phyloP scores from a whole-genome alignment of 352 stramenopile species.

The Phytophthora macrochlamydospora region DNA sequence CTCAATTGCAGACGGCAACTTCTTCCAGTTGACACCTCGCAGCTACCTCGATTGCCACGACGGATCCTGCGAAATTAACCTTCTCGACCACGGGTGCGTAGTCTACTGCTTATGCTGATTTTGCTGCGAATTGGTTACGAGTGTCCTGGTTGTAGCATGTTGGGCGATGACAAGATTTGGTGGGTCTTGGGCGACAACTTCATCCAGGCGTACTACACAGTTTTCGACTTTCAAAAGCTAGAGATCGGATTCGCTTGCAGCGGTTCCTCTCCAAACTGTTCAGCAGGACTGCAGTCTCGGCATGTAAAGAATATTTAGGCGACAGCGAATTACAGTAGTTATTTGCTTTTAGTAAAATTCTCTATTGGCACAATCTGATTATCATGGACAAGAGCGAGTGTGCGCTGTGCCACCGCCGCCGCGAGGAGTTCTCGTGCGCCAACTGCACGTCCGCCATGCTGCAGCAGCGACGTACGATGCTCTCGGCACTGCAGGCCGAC shows the following conservation, averaged over 20 bases:
- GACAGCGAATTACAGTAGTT: background rate
- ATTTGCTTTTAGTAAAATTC: background rate
- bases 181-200: slow-evolving; percentile 73
- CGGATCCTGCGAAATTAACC: slow-evolving; percentile 45
- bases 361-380: slow-evolving; percentile 6
- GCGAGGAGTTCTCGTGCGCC: slow-evolving; percentile 63
- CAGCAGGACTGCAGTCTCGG: background rate
- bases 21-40: slow-evolving; percentile 45
- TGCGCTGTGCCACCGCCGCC: slow-evolving; percentile 54
- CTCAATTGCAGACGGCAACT: slow-evolving; percentile 23
- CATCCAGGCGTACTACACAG: slow-evolving; percentile 64
- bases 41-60: slow-evolving; percentile 49
- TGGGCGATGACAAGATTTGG: slow-evolving; percentile 51
- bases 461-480: slow-evolving; percentile 80
- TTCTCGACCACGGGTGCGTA: slow-evolving; percentile 46
- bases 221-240: slow-evolving; percentile 55
- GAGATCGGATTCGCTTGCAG: slow-evolving; percentile 60
- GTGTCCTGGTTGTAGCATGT: slow-evolving; percentile 20
- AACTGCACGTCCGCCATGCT: slow-evolving; percentile 70
- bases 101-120: background rate
- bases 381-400: slow-evolving; percentile 56
- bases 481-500: slow-evolving; percentile 74
- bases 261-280: slow-evolving; percentile 19
- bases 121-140: background rate
- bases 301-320: background rate